Evolutionary conservation across 495 filamentous ascomycete genomes (phyloP).

Genomic region (Aspergillus saccharolyticus): DNA sequence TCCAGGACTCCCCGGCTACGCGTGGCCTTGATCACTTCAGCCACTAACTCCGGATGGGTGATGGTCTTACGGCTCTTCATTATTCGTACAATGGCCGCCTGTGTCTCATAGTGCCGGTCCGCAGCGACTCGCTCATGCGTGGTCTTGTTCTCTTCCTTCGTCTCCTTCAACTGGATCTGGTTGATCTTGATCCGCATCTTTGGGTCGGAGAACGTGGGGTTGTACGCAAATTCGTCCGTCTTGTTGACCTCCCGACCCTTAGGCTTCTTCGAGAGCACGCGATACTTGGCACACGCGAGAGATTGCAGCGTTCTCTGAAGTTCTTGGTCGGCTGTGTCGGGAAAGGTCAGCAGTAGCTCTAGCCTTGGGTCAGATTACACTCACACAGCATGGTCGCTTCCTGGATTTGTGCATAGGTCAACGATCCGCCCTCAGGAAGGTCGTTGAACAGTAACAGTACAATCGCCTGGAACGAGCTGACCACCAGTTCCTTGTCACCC

Average conservation of each 20-base stretch:
- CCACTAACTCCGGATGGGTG: conserved; percentile 72
- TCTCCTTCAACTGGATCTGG: conserved; percentile 95
- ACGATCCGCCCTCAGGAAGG: conserved; percentile 44
- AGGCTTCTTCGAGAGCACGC: conserved; percentile 81
- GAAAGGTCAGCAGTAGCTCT: conserved; percentile 19
- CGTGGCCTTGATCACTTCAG: conserved; percentile 84
- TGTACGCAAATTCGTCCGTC: conserved; percentile 78
- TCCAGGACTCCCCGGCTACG: conserved; percentile 78
- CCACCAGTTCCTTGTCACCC: conserved; percentile 76
- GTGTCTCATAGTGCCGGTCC: conserved; percentile 91
- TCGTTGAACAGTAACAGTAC: conserved; percentile 91
- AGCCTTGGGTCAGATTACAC: conserved; percentile 20
- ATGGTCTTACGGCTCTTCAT: conserved; percentile 95
- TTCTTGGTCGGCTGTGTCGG: conserved; percentile 57
- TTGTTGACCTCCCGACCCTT: conserved; percentile 72
- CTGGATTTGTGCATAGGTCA: conserved; percentile 67
- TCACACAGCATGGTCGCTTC: conserved; percentile 62
- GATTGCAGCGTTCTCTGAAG: conserved; percentile 88
- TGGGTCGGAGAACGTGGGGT: conserved; percentile 65
- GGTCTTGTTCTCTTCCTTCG: conserved; percentile 81
- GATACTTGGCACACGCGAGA: conserved; percentile 81
- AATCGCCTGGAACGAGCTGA: conserved; percentile 86
- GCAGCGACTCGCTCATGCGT: conserved; percentile 85
- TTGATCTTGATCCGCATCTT: conserved; percentile 98
- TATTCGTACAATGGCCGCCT: conserved; percentile 93